Base-by-base conservation (phyloP, 495 filamentous ascomycete species). In the Penicillium samsonianum region DNA sequence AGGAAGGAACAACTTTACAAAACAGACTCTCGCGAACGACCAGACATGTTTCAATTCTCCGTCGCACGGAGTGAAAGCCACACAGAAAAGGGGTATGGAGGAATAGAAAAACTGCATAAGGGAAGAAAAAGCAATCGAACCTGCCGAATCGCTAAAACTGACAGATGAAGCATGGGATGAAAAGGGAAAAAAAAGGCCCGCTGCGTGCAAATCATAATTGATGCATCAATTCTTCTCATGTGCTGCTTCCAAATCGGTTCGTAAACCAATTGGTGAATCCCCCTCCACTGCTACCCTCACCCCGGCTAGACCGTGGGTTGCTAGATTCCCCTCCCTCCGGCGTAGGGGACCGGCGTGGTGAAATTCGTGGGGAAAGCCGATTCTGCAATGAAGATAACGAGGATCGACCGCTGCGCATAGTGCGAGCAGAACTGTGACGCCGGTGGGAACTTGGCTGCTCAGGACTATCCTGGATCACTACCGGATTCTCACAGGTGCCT, bases 211-310 rank as follows among this genome's bases (percentile, higher is more conserved):
- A 47, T 47, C 11, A n/a, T 38, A 26, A 28, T 3, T 9, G 22
- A 55, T 17, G 7, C 9, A 3, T 6, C 11, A 3, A 8, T 17
- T 26, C 5, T 28, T 17, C 9, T 55, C 23, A 55, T 12, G 53
- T 5, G 42, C 30, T 55, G 30, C n/a, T 47, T 23, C 73, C 70
- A 57, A 79, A 67, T 20, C 68, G 71, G 50, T 65, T 76, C 59
- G 70, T 69, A 16, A 79, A 53, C 75, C 75, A 79, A 22, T 61
- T 63, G 0, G 70, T 59, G 28, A 74, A 46, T 31, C 37, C 26
- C 26, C 74, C 74, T 8, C 71, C 71, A 2, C 62, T 62, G 10
- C 55, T 46, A 12, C 65, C 62, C 22, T 75, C 69, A 16, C 58
- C 57, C n/a, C 67, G 68, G 55, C 65, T 66, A 19, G 56, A 42